These are phyloP conservation scores for Polychytrium aggregatum DNA, from an alignment of 192 early-diverging fungal species.

Conservation along the genomic window DNA sequence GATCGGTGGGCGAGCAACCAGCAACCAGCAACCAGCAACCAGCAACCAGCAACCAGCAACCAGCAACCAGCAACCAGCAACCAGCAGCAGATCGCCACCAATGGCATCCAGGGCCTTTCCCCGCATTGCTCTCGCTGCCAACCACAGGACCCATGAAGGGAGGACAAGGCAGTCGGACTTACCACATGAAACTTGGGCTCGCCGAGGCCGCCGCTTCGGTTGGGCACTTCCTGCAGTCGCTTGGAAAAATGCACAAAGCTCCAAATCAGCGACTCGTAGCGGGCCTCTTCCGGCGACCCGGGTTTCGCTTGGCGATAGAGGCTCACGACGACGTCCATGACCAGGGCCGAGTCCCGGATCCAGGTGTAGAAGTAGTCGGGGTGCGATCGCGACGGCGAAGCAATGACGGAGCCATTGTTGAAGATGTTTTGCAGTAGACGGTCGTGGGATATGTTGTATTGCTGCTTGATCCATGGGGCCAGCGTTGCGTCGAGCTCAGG, in stretches of 20 bases:
- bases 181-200: slow-evolving; percentile 55
- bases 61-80: too few relatives aligned
- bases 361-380: slow-evolving; percentile 70
- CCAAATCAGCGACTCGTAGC: slow-evolving; percentile 11
- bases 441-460: too few relatives aligned
- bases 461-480: too few relatives aligned
- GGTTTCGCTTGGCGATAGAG: neutral
- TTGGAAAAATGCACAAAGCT: slow-evolving; percentile 24
- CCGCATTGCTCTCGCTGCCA: too few relatives aligned
- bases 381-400: slow-evolving; percentile 7
- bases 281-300: slow-evolving; percentile 3
- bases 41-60: too few relatives aligned
- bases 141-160: too few relatives aligned
- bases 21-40: too few relatives aligned
- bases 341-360: slow-evolving; percentile 56
- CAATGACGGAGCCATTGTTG: slow-evolving; percentile 1
- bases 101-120: too few relatives aligned
- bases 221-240: slow-evolving; percentile 12
- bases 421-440: slow-evolving; percentile 4
- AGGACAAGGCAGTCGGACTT: neutral
- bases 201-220: slow-evolving; percentile 26
- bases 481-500: too few relatives aligned
- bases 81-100: too few relatives aligned
- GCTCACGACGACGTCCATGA: slow-evolving; percentile 33
- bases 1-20: neutral